A percentile compares a stretch with the other conserved stretches of the same genome.
These are phyloP conservation scores for Gelatoporia subvermispora DNA, from an alignment of 768 basidiomycete species.

Conservation along the genomic window DNA sequence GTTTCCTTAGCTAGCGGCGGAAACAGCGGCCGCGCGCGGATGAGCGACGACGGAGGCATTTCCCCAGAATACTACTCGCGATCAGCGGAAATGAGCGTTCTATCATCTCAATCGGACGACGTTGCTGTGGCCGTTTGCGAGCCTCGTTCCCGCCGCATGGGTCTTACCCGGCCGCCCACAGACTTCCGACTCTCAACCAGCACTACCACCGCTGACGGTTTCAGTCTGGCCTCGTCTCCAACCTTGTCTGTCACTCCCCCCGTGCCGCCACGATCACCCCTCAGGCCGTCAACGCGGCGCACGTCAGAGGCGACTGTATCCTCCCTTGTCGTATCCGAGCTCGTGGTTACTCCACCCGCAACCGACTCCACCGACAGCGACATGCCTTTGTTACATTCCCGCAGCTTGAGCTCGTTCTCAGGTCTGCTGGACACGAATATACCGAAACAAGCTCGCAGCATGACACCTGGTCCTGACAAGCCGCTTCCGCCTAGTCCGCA, in stretches of 20 bases:
- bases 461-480: constrained; percentile 22
- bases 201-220: constrained; percentile 9
- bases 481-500: constrained; percentile 27
- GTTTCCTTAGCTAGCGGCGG: no score
- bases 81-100: constrained; percentile 18
- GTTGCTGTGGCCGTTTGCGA: constrained; percentile 10
- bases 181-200: constrained; percentile 17
- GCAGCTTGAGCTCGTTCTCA: constrained; percentile 24
- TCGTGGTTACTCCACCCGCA: constrained; percentile 1
- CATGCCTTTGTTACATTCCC: constrained; percentile 22
- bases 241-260: constrained; percentile 15
- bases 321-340: constrained; percentile 8
- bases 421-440: constrained; percentile 15
- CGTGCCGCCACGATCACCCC: constrained; percentile 25
- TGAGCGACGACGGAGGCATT: constrained; percentile 7
- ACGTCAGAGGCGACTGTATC: constrained; percentile 7
- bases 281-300: constrained; percentile 19
- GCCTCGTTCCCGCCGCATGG: constrained; percentile 33
- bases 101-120: constrained; percentile 4
- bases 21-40: constrained; percentile 10
- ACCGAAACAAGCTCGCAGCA: constrained; percentile 2
- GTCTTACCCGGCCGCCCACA: constrained; percentile 10
- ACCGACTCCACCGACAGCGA: constrained; percentile 4
- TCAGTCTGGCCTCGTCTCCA: constrained; percentile 19
- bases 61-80: constrained; percentile 5